These are phyloP conservation scores for Kickxella alabastrina DNA, from an alignment of 192 early-diverging fungal species.

Conservation along the genomic window DNA sequence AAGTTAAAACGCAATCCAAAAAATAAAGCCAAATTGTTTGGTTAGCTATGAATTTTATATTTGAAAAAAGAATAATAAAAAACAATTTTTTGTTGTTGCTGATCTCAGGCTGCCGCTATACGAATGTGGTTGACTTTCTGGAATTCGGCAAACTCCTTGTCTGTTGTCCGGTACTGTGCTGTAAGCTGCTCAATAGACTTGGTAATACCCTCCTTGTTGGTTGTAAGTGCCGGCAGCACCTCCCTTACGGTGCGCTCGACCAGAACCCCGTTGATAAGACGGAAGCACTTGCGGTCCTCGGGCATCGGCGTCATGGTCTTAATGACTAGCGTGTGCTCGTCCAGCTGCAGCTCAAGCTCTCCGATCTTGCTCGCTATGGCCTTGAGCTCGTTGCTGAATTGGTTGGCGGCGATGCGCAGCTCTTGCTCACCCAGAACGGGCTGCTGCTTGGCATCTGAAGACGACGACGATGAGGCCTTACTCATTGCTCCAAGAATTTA, in stretches of 20 bases:
- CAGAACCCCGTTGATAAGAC: slow-evolving; percentile 89
- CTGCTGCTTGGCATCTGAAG: background rate
- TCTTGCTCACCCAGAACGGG: slow-evolving; percentile 37
- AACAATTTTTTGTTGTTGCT: background rate
- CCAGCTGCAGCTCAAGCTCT: slow-evolving; percentile 87
- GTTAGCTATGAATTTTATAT: background rate
- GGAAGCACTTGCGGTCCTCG: slow-evolving; percentile 83
- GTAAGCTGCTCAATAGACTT: slow-evolving; percentile 73
- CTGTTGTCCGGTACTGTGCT: slow-evolving; percentile 80
- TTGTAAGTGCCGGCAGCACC: slow-evolving; percentile 81
- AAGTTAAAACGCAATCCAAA: background rate
- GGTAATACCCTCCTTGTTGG: slow-evolving; percentile 80
- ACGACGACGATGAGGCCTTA: slow-evolving; percentile 1
- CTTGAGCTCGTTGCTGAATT: slow-evolving; percentile 73
- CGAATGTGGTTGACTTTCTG: slow-evolving; percentile 90
- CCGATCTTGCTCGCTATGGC: slow-evolving; percentile 85
- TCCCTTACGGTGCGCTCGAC: slow-evolving; percentile 91
- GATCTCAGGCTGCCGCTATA: slow-evolving; percentile 48
- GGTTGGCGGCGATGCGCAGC: slow-evolving; percentile 51
- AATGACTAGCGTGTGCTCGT: slow-evolving; percentile 85
- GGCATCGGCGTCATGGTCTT: slow-evolving; percentile 85
- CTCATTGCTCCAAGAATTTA: too few species aligned
- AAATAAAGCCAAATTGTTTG: background rate
- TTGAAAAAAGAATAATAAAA: background rate
- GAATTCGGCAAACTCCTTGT: slow-evolving; percentile 81